These are phyloP conservation scores for Aspergillus panamensis DNA, from an alignment of 495 filamentous ascomycete species.

Conservation along the genomic window DNA sequence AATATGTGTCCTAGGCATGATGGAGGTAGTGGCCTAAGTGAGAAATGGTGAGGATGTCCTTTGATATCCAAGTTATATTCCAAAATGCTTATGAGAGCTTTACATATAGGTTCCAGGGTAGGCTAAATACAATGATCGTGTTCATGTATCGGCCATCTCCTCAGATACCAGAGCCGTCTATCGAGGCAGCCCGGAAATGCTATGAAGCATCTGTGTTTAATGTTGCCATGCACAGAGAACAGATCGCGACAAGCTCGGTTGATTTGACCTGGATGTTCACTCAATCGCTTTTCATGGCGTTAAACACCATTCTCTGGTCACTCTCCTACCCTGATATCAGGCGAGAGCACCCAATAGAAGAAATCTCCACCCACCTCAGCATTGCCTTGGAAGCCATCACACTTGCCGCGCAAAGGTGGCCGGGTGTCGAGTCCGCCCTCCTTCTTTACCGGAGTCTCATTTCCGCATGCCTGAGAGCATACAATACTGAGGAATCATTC, in stretches of 20 bases:
- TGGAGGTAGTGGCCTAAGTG: conserved; percentile 60
- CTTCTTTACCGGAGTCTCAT: conserved; percentile 76
- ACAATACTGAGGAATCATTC: conserved; percentile 65
- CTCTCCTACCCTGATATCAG: conserved; percentile 82
- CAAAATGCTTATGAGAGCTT: not conserved
- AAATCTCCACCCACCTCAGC: conserved; percentile 67
- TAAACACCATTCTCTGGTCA: conserved; percentile 86
- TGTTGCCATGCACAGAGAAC: conserved; percentile 70
- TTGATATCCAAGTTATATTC: not conserved
- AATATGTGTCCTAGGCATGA: conserved; percentile 57
- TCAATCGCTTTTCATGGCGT: conserved; percentile 76
- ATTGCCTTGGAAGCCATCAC: conserved; percentile 70
- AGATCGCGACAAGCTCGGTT: conserved; percentile 67
- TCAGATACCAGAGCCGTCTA: conserved; percentile 79
- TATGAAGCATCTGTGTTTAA: conserved; percentile 79
- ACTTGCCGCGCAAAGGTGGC: conserved; percentile 78
- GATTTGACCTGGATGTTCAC: conserved; percentile 93
- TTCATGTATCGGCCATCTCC: conserved; percentile 83
- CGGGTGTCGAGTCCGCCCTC: conserved; percentile 77
- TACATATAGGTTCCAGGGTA: conserved; percentile 61
- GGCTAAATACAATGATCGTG: conserved; percentile 80
- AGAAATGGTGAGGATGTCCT: conserved; percentile 51
- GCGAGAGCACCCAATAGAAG: conserved; percentile 58
- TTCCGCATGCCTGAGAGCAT: conserved; percentile 78
- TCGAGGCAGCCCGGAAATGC: conserved; percentile 68